Evolutionary conservation across 345 rosid species (phyloP).

Genomic region (Pistacia integerrima): DNA sequence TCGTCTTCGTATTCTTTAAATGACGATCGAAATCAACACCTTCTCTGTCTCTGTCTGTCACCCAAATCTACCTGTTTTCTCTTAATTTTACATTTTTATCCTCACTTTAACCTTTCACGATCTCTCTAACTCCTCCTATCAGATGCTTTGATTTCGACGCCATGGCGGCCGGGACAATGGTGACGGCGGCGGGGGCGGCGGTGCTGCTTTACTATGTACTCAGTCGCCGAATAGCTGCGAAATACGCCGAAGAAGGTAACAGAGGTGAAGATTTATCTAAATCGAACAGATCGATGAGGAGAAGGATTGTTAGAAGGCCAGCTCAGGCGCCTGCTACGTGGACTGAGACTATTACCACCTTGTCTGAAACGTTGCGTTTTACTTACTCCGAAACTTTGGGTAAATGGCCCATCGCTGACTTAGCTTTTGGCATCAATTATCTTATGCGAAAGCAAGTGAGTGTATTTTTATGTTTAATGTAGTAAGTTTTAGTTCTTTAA

Average conservation of each 20-base stretch:
- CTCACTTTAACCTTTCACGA: background rate
- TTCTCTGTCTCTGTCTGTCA: background rate
- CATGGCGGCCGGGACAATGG: slow-evolving; percentile 92
- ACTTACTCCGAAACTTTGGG: slow-evolving; percentile 96
- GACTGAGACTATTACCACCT: slow-evolving; percentile 81
- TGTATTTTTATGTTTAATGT: background rate
- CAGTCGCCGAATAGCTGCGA: slow-evolving; percentile 53
- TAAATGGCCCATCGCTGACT: slow-evolving; percentile 95
- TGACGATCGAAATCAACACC: background rate
- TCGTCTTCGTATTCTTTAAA: background rate
- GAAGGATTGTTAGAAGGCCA: slow-evolving; percentile 67
- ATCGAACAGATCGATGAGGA: slow-evolving; percentile 66
- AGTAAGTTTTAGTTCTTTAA: background rate
- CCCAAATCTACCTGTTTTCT: background rate
- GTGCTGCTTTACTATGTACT: slow-evolving; percentile 64
- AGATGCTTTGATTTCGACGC: slow-evolving; percentile 5
- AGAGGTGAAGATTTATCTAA: slow-evolving; percentile 49
- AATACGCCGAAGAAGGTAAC: slow-evolving; percentile 36
- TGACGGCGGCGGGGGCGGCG: slow-evolving; percentile 85
- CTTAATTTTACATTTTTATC: background rate
- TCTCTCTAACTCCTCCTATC: background rate
- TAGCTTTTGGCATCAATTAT: slow-evolving; percentile 95
- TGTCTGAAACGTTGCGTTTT: slow-evolving; percentile 86
- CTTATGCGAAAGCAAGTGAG: slow-evolving; percentile 86
- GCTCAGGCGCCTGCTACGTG: slow-evolving; percentile 96